Conservation (phyloP, 768 basidiomycete genomes). For the Boletus subcaerulescens region DNA sequence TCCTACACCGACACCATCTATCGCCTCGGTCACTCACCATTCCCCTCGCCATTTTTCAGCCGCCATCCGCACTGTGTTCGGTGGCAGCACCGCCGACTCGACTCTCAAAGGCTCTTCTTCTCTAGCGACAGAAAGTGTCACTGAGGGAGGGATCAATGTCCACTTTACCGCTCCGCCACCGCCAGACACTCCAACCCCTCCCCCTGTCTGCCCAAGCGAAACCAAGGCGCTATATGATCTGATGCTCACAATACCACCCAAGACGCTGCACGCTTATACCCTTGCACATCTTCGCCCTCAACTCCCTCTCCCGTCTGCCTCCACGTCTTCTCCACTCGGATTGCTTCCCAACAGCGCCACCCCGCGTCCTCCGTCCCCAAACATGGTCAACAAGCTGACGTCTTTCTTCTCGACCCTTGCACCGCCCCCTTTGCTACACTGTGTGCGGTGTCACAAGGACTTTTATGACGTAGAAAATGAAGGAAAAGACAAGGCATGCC, state of each 20-base stretch:
- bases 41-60: constrained; percentile 24
- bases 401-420: constrained; percentile 59
- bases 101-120: constrained; percentile 20
- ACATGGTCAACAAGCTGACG: constrained; percentile 46
- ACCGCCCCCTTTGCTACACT: constrained; percentile 70
- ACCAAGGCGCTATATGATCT: constrained; percentile 46
- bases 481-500: constrained; percentile 56
- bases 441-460: constrained; percentile 68
- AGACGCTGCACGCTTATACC: constrained; percentile 62
- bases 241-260: constrained; percentile 59
- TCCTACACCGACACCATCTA: constrained; percentile 54
- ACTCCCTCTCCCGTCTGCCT: background rate
- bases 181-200: constrained; percentile 33
- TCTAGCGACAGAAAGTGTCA: constrained; percentile 2
- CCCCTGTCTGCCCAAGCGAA: constrained; percentile 41
- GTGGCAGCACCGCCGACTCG: constrained; percentile 22
- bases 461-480: constrained; percentile 72
- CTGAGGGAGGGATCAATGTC: constrained; percentile 2
- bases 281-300: constrained; percentile 44
- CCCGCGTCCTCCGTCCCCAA: constrained; percentile 29
- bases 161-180: constrained; percentile 19
- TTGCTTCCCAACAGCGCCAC: constrained; percentile 8
- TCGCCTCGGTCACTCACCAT: constrained; percentile 30
- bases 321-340: constrained; percentile 10
- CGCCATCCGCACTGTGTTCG: constrained; percentile 11